Conservation (phyloP, 805 yeast genomes). For the Cyberlindnera bimundalis region DNA sequence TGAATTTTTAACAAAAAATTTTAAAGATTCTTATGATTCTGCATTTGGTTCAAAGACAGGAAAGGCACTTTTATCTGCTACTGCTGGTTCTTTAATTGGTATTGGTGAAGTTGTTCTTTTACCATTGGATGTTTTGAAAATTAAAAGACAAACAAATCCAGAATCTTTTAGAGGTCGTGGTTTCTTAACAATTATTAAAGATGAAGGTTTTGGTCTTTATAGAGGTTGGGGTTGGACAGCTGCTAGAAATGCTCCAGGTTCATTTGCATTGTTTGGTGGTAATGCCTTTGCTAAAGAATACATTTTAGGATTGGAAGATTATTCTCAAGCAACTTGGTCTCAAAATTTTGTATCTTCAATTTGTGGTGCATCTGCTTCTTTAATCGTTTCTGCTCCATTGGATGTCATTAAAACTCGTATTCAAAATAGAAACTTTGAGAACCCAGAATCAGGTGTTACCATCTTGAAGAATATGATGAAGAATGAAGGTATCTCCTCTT, state of each 20-base stretch:
- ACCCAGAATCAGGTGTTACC: constrained; percentile 90
- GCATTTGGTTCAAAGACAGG: constrained; percentile 92
- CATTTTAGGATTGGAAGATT: constrained; percentile 80
- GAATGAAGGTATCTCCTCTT: constrained; percentile 85
- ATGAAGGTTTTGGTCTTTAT: constrained; percentile 91
- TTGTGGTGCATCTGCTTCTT: constrained; percentile 94
- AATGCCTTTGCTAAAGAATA: constrained; percentile 98
- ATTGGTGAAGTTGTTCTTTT: constrained; percentile 95
- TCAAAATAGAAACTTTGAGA: constrained; percentile 93
- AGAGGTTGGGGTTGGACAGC: constrained; percentile 99
- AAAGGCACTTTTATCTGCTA: constrained; percentile 93
- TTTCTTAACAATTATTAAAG: constrained; percentile 75
- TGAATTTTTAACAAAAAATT: constrained; percentile 79
- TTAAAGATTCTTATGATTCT: constrained; percentile 63
- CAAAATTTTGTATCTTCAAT: constrained; percentile 95
- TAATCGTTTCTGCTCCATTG: constrained; percentile 95
- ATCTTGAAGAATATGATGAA: constrained; percentile 90
- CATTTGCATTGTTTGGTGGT: constrained; percentile 97
- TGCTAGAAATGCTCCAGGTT: constrained; percentile 99
- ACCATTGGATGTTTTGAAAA: constrained; percentile 94
- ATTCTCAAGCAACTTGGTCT: constrained; percentile 87
- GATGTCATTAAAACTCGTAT: constrained; percentile 98
- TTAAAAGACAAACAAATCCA: constrained; percentile 99
- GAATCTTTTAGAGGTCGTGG: constrained; percentile 99
- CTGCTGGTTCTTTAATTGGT: constrained; percentile 96